Evolutionary conservation across 495 filamentous ascomycete genomes (phyloP).

Genomic region (Aeminium ludgeri): DNA sequence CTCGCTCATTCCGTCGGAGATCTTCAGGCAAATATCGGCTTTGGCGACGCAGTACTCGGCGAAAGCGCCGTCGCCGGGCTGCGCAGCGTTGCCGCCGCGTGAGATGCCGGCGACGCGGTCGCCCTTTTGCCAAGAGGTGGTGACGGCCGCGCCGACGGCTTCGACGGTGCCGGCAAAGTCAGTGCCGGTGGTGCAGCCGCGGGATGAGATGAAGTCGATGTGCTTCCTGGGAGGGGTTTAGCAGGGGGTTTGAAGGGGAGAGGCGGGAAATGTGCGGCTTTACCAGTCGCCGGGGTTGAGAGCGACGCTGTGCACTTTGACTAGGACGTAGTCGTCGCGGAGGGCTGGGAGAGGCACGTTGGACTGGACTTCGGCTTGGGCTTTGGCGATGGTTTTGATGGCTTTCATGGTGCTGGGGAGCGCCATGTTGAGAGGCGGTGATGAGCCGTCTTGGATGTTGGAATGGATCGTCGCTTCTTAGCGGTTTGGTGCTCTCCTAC

Average conservation of each 20-base stretch:
- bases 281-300: conserved; percentile 46
- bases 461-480: too few species aligned
- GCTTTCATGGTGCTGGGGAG: conserved; percentile 18
- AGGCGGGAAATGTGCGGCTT: too few species aligned
- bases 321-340: conserved; percentile 30
- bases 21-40: conserved; percentile 33
- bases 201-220: conserved; percentile 24
- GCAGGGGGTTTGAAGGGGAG: too few species aligned
- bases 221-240: conserved; percentile 46
- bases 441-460: too few species aligned
- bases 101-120: conserved; percentile 37
- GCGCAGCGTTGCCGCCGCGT: conserved; percentile 32
- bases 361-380: conserved; percentile 15
- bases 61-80: conserved; percentile 37
- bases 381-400: conserved; percentile 13
- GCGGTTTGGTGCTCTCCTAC: too few species aligned
- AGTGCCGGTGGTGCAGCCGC: conserved; percentile 33
- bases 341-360: conserved; percentile 17
- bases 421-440: too few species aligned
- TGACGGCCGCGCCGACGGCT: conserved; percentile 34
- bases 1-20: conserved; percentile 38
- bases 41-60: conserved; percentile 36
- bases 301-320: conserved; percentile 34
- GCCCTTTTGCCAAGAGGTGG: conserved; percentile 30
- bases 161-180: conserved; percentile 42